These are phyloP conservation scores for Diaporthe sp. DNA, from an alignment of 2,329 filamentous ascomycete genomes.

Conservation along the genomic window DNA sequence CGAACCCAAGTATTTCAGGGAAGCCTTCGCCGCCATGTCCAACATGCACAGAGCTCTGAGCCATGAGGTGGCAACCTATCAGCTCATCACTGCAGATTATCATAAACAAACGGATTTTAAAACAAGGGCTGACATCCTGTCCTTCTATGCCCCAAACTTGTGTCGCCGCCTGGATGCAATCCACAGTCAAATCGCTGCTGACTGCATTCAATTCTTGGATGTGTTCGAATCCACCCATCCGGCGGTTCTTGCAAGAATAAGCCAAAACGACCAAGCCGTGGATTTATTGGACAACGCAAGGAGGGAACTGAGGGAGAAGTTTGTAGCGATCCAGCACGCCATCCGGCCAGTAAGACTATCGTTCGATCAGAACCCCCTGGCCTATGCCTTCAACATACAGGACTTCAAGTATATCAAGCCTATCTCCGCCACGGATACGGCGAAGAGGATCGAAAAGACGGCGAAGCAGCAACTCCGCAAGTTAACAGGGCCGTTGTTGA, in stretches of 20 bases:
- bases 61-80: neutral
- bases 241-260: neutral
- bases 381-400: neutral
- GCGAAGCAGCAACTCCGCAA: slow-evolving; percentile 12
- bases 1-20: neutral
- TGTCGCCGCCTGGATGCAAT: neutral
- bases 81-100: neutral
- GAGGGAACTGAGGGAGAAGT: neutral
- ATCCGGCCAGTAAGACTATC: slow-evolving; percentile 4
- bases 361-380: neutral
- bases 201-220: slow-evolving; percentile 19
- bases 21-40: neutral
- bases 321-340: neutral
- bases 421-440: neutral
- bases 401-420: slow-evolving; percentile 2
- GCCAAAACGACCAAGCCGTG: neutral
- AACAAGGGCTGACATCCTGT: neutral
- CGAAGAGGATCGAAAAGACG: slow-evolving; percentile 17
- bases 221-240: neutral
- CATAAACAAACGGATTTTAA: neutral
- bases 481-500: neutral
- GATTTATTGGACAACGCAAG: neutral
- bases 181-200: neutral
- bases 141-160: neutral
- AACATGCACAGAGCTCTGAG: slow-evolving; percentile 6